Percentiles rank a stretch among this genome's conserved stretches.
phyloP scores from a whole-genome alignment of 306 rosid genomes.

The Biancaea sappan region DNA sequence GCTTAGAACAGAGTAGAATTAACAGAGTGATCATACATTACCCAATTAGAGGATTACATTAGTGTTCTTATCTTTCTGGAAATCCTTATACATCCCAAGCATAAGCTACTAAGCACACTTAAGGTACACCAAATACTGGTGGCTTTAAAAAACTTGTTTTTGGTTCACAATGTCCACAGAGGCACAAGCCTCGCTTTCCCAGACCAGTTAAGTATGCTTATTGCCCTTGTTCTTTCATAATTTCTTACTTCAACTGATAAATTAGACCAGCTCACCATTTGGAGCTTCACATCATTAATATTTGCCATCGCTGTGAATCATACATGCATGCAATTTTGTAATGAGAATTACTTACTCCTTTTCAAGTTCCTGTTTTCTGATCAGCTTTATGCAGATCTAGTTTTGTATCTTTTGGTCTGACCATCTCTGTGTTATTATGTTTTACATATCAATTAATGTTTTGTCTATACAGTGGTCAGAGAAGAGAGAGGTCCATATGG shows the following conservation, averaged over 20 bases:
- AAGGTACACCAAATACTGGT: background rate
- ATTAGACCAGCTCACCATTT: constrained; percentile 3
- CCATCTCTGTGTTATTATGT: background rate
- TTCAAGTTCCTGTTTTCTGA: background rate
- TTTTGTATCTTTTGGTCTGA: constrained; percentile 12
- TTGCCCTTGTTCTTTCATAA: background rate
- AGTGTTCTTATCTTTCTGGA: background rate
- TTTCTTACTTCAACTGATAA: constrained; percentile 8
- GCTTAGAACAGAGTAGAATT: background rate
- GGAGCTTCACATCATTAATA: constrained; percentile 24
- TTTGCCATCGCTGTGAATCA: background rate
- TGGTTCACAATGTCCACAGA: constrained; percentile 13
- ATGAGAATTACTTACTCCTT: background rate
- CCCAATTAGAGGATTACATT: background rate
- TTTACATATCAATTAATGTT: constrained; percentile 28
- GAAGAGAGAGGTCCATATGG: constrained; percentile 85
- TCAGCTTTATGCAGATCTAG: background rate
- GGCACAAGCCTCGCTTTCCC: background rate
- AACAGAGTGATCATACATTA: background rate
- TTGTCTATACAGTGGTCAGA: constrained; percentile 72
- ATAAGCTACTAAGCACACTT: background rate
- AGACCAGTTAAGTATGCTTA: constrained; percentile 2
- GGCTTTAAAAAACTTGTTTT: background rate
- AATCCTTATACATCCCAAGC: background rate
- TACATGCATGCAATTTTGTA: background rate